Conservation (phyloP, 1,284 basidiomycete genomes). For the Mycosarcoma mackinlayi region DNA sequence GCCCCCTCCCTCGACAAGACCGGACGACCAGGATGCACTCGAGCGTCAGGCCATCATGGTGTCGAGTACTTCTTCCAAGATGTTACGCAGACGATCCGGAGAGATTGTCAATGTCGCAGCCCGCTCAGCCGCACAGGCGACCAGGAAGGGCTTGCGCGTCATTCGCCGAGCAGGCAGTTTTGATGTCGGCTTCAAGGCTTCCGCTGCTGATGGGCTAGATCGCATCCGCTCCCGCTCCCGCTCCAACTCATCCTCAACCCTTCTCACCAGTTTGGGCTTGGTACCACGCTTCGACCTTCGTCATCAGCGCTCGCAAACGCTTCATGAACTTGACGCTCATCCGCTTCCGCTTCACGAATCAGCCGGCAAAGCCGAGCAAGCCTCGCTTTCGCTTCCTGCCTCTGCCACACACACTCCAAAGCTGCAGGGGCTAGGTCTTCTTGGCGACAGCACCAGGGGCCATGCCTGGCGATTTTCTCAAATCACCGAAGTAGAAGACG, state of each 20-base stretch:
- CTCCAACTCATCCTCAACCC: slow-evolving; percentile 41
- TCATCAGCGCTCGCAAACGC: slow-evolving; percentile 30
- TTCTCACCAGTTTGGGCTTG: slow-evolving; percentile 18
- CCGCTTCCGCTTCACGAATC: not conserved
- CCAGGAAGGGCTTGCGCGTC: slow-evolving; percentile 36
- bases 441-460: slow-evolving; percentile 2
- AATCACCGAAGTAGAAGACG: slow-evolving; percentile 46
- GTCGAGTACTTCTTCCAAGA: slow-evolving; percentile 21
- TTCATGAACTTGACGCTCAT: slow-evolving; percentile 11
- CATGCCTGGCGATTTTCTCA: slow-evolving; percentile 41
- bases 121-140: slow-evolving; percentile 33
- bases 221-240: slow-evolving; percentile 29
- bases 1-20: slow-evolving; percentile 17
- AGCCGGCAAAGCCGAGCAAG: not conserved
- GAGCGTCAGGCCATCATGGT: slow-evolving; percentile 32
- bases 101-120: slow-evolving; percentile 36
- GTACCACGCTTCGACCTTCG: slow-evolving; percentile 16
- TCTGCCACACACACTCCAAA: slow-evolving; percentile 19
- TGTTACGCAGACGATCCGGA: slow-evolving; percentile 35
- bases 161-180: slow-evolving; percentile 46
- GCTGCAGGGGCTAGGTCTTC: slow-evolving; percentile 26
- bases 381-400: slow-evolving; percentile 12
- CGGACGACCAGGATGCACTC: slow-evolving; percentile 20
- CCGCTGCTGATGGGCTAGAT: not conserved
- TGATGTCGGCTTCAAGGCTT: slow-evolving; percentile 30